Percentiles rank a stretch among this genome's conserved stretches.
These are phyloP conservation scores for Hypoxylon sp. DNA, from an alignment of 2,329 filamentous ascomycete genomes.

Conservation along the genomic window DNA sequence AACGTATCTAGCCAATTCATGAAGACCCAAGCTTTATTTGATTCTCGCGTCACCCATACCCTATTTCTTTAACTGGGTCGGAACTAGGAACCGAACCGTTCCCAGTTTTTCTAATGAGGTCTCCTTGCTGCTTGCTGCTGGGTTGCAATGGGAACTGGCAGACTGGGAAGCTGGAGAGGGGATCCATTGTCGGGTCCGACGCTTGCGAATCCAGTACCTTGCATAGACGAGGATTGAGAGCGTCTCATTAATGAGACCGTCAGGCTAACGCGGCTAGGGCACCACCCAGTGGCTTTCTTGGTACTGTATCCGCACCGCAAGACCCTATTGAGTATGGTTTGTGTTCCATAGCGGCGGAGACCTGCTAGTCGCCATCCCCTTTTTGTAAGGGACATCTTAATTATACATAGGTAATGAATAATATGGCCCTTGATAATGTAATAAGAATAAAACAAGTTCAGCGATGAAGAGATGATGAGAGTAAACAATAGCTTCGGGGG, in stretches of 20 bases:
- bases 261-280: constrained; percentile 29
- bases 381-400: constrained; percentile 20
- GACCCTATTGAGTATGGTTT: constrained; percentile 29
- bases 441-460: constrained; percentile 1
- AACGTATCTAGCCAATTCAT: neutral
- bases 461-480: neutral
- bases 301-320: constrained; percentile 29
- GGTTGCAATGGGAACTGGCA: constrained; percentile 21
- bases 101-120: neutral
- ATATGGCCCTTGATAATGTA: constrained; percentile 1
- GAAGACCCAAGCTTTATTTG: constrained; percentile 5
- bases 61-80: constrained; percentile 7
- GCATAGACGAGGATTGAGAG: constrained; percentile 34
- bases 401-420: constrained; percentile 17
- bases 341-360: constrained; percentile 33
- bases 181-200: constrained; percentile 31
- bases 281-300: constrained; percentile 21
- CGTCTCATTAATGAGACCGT: constrained; percentile 25
- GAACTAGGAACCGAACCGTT: constrained; percentile 25
- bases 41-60: neutral
- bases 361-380: constrained; percentile 25
- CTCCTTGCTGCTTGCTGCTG: constrained; percentile 14
- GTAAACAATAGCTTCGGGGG: neutral
- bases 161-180: constrained; percentile 23
- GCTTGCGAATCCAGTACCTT: constrained; percentile 31